Evolutionary conservation across 805 yeast genomes (phyloP).

Genomic region (Starmera dryadoides): DNA sequence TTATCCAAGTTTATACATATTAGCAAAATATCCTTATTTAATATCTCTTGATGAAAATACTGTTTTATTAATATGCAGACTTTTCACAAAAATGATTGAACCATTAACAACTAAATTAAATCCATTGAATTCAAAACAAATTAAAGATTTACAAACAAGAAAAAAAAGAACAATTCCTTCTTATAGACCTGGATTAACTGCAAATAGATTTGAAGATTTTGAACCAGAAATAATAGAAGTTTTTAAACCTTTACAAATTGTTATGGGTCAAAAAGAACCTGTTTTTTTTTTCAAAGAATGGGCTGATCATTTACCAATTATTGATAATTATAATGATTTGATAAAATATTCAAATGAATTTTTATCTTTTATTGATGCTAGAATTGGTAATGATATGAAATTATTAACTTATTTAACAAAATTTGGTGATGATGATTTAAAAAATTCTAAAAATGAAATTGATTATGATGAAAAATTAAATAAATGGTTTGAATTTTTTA

Average conservation of each 20-base stretch:
- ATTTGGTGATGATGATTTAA: slow-evolving; percentile 39
- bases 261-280: slow-evolving; percentile 10
- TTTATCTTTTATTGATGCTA: slow-evolving; percentile 48
- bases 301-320: slow-evolving; percentile 32
- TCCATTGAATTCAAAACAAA: slow-evolving; percentile 9
- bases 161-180: slow-evolving; percentile 18
- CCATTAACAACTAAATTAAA: slow-evolving; percentile 34
- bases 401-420: slow-evolving; percentile 55
- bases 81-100: slow-evolving; percentile 39
- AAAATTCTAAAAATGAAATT: slow-evolving; percentile 3
- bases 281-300: slow-evolving; percentile 44
- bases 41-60: slow-evolving; percentile 46
- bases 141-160: slow-evolving; percentile 15
- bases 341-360: slow-evolving; percentile 39
- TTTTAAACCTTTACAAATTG: slow-evolving; percentile 23
- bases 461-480: slow-evolving; percentile 15
- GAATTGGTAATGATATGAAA: slow-evolving; percentile 37
- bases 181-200: neutral
- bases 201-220: neutral
- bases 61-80: slow-evolving; percentile 37
- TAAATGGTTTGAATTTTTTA: slow-evolving; percentile 52
- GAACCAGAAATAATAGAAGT: slow-evolving; percentile 10
- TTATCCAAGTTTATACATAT: slow-evolving; percentile 51
- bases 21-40: slow-evolving; percentile 56
- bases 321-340: slow-evolving; percentile 35